These are phyloP conservation scores for Sporothrix luriei DNA, from an alignment of 2,329 filamentous ascomycete species.

Conservation along the genomic window DNA sequence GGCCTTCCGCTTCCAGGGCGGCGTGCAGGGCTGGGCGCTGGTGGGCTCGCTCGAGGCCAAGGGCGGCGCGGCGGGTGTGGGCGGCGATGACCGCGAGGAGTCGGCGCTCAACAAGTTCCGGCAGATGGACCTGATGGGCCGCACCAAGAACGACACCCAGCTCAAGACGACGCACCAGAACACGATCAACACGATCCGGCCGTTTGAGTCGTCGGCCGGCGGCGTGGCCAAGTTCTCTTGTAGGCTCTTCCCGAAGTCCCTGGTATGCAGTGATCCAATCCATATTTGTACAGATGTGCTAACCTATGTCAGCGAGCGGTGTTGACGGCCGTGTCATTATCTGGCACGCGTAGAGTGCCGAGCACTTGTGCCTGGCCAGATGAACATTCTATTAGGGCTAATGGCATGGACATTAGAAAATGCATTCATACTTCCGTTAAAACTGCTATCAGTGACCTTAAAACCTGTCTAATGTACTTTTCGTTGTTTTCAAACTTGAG, in stretches of 20 bases:
- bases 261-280: not conserved
- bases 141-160: constrained; percentile 87
- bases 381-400: not conserved
- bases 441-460: not conserved
- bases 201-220: constrained; percentile 68
- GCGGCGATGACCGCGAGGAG: constrained; percentile 73
- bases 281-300: constrained; percentile 34
- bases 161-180: constrained; percentile 96
- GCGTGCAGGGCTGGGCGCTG: constrained; percentile 79
- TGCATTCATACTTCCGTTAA: not conserved
- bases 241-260: constrained; percentile 54
- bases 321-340: constrained; percentile 82
- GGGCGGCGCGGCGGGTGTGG: constrained; percentile 60
- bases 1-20: constrained; percentile 84
- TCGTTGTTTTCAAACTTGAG: not conserved
- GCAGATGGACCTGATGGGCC: constrained; percentile 98
- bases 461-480: not conserved
- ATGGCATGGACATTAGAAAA: not conserved
- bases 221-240: constrained; percentile 80
- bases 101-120: constrained; percentile 97
- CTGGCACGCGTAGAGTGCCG: constrained; percentile 60
- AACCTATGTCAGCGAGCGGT: constrained; percentile 64
- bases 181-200: constrained; percentile 82
- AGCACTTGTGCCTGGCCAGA: not conserved
- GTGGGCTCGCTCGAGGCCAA: constrained; percentile 79